Evolutionary conservation across 345 rosid genomes (phyloP).

Genomic region (Brassica cretica): DNA sequence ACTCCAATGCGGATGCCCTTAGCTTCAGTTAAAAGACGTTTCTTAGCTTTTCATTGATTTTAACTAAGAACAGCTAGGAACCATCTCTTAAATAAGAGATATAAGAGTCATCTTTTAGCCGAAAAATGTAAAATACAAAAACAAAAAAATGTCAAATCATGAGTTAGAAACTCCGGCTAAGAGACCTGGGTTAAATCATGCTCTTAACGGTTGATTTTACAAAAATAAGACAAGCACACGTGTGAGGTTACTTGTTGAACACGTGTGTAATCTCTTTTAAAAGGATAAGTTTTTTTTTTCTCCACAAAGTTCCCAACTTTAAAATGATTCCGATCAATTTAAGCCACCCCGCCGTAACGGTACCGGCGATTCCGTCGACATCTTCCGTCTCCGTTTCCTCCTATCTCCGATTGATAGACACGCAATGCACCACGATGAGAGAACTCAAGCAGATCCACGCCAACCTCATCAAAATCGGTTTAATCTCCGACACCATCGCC

Average conservation of each 20-base stretch:
- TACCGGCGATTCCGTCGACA: constrained; percentile 6
- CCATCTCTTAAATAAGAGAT: no score
- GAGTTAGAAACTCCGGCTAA: no score
- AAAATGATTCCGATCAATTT: constrained; percentile 26
- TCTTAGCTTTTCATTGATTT: no score
- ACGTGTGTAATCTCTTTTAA: constrained; percentile 20
- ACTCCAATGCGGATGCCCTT: no score
- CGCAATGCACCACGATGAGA: constrained; percentile 52
- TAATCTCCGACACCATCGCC: constrained; percentile 44
- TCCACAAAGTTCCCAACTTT: constrained; percentile 12
- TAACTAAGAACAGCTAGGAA: no score
- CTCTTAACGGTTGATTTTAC: no score
- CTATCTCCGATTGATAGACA: constrained; percentile 52
- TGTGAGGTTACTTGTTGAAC: background rate
- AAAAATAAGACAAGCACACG: background rate
- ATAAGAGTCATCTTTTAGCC: no score
- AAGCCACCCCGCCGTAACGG: constrained; percentile 12
- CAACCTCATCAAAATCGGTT: constrained; percentile 72
- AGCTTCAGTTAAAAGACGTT: no score
- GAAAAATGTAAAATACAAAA: no score
- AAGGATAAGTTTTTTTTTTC: background rate
- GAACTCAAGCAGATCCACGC: constrained; percentile 69
- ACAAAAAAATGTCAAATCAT: no score
- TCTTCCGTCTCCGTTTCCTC: constrained; percentile 27
- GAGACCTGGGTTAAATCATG: no score